Conservation (phyloP, 805 yeast genomes). For the Ogataea siamensis region DNA sequence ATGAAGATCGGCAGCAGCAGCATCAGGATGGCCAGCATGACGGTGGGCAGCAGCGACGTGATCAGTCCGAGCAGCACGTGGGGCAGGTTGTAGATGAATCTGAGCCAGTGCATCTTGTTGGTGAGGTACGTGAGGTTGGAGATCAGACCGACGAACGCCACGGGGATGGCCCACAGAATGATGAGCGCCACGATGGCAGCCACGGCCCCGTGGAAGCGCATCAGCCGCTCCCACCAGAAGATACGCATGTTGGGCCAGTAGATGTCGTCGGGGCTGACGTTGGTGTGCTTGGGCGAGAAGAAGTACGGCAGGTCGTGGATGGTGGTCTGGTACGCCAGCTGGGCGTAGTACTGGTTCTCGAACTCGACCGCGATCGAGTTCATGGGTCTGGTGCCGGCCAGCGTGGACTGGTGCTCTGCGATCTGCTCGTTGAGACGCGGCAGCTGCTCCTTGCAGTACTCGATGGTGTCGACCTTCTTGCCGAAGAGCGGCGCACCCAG, state of each 20-base stretch:
- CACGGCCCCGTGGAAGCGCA: slow-evolving; percentile 50
- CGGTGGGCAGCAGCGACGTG: slow-evolving; percentile 68
- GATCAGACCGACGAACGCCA: slow-evolving; percentile 72
- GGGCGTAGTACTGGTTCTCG: slow-evolving; percentile 72
- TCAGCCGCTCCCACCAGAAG: slow-evolving; percentile 75
- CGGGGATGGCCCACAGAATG: slow-evolving; percentile 73
- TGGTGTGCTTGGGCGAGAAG: slow-evolving; percentile 58
- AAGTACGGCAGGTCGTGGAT: slow-evolving; percentile 66
- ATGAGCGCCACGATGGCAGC: slow-evolving; percentile 55
- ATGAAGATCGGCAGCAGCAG: slow-evolving; percentile 63
- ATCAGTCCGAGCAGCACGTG: slow-evolving; percentile 53
- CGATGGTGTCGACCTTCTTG: slow-evolving; percentile 61
- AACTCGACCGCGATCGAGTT: slow-evolving; percentile 80
- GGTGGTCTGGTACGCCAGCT: slow-evolving; percentile 62
- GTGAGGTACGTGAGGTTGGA: slow-evolving; percentile 66
- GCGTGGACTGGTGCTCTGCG: slow-evolving; percentile 49
- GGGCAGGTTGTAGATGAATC: slow-evolving; percentile 58
- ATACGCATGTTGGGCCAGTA: slow-evolving; percentile 72
- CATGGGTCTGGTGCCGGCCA: slow-evolving; percentile 53
- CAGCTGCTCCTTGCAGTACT: slow-evolving; percentile 53
- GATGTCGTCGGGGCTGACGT: slow-evolving; percentile 61
- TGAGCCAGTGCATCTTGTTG: slow-evolving; percentile 51
- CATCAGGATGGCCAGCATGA: slow-evolving; percentile 65
- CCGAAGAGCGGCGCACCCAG: slow-evolving; percentile 41
- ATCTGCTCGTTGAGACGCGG: slow-evolving; percentile 59